Evolutionary conservation across 352 stramenopile species (phyloP).

Genomic region (Phytophthora pluvialis): DNA sequence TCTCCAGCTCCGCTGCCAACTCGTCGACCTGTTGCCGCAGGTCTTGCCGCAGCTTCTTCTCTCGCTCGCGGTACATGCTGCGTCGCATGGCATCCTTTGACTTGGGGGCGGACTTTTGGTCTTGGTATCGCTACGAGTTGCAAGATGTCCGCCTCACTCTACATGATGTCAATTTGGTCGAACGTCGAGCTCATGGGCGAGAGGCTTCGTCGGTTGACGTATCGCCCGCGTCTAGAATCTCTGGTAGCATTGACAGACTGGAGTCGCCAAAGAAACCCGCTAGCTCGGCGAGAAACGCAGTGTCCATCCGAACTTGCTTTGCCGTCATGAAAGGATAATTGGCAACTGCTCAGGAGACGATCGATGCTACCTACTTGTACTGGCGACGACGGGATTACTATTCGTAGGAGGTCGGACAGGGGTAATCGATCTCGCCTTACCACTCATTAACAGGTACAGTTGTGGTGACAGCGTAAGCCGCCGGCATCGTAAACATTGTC

Average conservation of each 20-base stretch:
- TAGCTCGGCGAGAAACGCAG: conserved; percentile 11
- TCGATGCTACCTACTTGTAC: neutral
- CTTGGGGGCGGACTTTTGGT: neutral
- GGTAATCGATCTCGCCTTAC: no score
- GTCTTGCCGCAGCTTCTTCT: conserved; percentile 29
- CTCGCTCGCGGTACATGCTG: conserved; percentile 30
- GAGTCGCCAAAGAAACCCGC: conserved; percentile 4
- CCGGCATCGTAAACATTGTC: no score
- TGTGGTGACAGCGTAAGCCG: neutral
- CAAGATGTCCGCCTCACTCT: no score
- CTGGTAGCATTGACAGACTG: neutral
- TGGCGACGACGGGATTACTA: neutral
- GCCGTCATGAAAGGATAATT: no score
- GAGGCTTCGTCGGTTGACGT: neutral
- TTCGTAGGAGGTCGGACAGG: neutral
- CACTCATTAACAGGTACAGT: no score
- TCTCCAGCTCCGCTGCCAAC: conserved; percentile 21
- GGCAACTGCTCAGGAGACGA: no score
- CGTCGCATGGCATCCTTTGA: conserved; percentile 15
- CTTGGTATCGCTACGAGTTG: neutral
- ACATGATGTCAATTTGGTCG: conserved; percentile 2
- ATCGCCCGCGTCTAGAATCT: neutral
- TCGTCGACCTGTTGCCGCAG: conserved; percentile 17
- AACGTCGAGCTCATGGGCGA: conserved; percentile 1
- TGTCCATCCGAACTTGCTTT: conserved; percentile 5